A percentile compares a stretch with the other conserved stretches of the same genome.
phyloP scores from a whole-genome alignment of 768 basidiomycete genomes.

The Termitomyces sp. region DNA sequence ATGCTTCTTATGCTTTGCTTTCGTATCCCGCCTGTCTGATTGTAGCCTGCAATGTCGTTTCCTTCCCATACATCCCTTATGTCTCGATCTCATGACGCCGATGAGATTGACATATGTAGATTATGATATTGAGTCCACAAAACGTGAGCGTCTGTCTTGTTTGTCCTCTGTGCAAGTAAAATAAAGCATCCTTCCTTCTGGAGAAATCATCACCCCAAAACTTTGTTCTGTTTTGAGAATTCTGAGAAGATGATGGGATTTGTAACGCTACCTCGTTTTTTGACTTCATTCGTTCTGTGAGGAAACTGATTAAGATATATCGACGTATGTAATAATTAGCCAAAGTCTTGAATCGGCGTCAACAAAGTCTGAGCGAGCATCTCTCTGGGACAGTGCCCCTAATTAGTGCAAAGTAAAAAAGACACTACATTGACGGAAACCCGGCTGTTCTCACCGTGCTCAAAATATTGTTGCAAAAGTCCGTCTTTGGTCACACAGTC shows the following conservation, averaged over 20 bases:
- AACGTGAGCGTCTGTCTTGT: background rate
- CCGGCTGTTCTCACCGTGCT: background rate
- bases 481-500: background rate
- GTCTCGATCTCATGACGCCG: background rate
- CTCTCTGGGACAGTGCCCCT: background rate
- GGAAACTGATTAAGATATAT: background rate
- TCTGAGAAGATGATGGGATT: background rate
- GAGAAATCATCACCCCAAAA: background rate
- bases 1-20: conserved; percentile 2
- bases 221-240: background rate
- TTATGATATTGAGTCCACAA: background rate
- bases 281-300: background rate
- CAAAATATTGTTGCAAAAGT: background rate
- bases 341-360: background rate
- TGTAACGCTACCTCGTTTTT: background rate
- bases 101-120: background rate
- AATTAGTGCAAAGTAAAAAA: background rate
- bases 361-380: background rate
- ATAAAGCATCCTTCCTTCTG: background rate
- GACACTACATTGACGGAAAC: background rate
- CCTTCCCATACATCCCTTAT: background rate
- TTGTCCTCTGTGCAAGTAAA: background rate
- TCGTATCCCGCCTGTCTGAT: conserved; percentile 2
- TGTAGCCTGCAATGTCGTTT: conserved; percentile 4
- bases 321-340: background rate